phyloP scores from a whole-genome alignment of 805 yeast species.

The Hanseniaspora hatyaiensis region DNA sequence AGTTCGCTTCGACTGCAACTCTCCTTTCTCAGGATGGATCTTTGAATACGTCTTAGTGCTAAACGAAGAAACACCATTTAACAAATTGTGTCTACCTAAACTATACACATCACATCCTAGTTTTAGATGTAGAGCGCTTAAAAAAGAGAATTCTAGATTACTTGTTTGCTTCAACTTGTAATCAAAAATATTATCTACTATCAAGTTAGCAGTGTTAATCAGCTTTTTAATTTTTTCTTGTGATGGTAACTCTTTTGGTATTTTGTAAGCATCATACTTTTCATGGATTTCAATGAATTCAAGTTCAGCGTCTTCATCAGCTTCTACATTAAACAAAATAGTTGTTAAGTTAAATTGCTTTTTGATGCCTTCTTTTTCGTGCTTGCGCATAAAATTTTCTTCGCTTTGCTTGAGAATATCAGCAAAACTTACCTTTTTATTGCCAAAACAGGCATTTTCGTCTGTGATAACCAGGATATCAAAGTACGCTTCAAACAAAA shows the following conservation, averaged over 20 bases:
- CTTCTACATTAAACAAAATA: neutral
- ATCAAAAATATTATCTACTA: neutral
- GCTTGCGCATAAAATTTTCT: no score
- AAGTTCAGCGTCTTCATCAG: neutral
- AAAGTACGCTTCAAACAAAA: no score
- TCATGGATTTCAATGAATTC: neutral
- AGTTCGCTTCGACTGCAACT: no score
- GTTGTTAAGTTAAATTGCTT: neutral
- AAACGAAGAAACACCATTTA: neutral
- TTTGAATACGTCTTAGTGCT: neutral
- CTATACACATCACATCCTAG: conserved; percentile 5
- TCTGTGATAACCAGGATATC: no score
- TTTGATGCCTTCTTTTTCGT: neutral
- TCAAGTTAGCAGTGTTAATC: neutral
- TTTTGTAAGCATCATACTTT: neutral
- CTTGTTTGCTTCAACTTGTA: neutral
- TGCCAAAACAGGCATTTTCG: no score
- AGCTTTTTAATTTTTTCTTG: neutral
- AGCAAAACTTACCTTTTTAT: no score
- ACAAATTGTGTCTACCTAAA: neutral
- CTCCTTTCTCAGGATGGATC: neutral
- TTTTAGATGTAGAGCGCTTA: neutral
- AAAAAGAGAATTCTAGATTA: neutral
- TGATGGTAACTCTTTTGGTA: neutral
- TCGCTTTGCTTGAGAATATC: neutral